phyloP scores from a whole-genome alignment of 805 yeast genomes.

The Nakazawaea siamensis region DNA sequence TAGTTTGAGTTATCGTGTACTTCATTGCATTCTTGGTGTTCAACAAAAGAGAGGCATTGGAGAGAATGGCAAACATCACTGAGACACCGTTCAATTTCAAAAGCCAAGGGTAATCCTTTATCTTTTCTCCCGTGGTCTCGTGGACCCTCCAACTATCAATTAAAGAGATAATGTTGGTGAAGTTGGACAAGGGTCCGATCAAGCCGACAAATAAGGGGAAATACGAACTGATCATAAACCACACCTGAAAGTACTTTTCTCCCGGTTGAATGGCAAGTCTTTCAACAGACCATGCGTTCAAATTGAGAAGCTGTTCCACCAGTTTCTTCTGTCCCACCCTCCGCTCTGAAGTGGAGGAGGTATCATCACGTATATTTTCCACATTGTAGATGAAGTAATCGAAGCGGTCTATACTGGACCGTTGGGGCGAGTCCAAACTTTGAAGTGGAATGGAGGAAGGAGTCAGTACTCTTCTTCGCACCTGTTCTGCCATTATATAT shows the following conservation, averaged over 20 bases:
- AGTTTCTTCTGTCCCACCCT: too few relatives aligned
- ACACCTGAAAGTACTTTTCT: conserved; percentile 24
- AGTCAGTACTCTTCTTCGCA: too few relatives aligned
- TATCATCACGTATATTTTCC: not conserved
- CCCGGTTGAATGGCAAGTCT: conserved; percentile 24
- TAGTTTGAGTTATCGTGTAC: conserved; percentile 52
- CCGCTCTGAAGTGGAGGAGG: too few relatives aligned
- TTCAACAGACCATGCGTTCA: conserved; percentile 21
- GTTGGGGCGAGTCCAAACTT: not conserved
- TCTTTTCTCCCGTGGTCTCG: conserved; percentile 16
- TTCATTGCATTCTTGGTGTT: conserved; percentile 55
- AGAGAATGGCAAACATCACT: conserved; percentile 53
- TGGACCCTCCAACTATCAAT: conserved; percentile 57
- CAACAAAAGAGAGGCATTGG: conserved; percentile 61
- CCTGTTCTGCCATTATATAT: too few relatives aligned
- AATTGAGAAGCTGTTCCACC: conserved; percentile 18
- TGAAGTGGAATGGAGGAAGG: too few relatives aligned
- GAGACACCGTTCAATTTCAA: conserved; percentile 54
- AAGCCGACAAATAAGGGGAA: conserved; percentile 75
- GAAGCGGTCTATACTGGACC: not conserved
- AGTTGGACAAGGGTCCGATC: conserved; percentile 70
- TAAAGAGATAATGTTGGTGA: conserved; percentile 64
- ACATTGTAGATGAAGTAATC: too few relatives aligned
- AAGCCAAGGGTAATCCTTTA: conserved; percentile 35
- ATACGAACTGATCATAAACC: conserved; percentile 63